These are phyloP conservation scores for Magnaporthiopsis incrustans DNA, from an alignment of 2,329 filamentous ascomycete species.

Conservation along the genomic window DNA sequence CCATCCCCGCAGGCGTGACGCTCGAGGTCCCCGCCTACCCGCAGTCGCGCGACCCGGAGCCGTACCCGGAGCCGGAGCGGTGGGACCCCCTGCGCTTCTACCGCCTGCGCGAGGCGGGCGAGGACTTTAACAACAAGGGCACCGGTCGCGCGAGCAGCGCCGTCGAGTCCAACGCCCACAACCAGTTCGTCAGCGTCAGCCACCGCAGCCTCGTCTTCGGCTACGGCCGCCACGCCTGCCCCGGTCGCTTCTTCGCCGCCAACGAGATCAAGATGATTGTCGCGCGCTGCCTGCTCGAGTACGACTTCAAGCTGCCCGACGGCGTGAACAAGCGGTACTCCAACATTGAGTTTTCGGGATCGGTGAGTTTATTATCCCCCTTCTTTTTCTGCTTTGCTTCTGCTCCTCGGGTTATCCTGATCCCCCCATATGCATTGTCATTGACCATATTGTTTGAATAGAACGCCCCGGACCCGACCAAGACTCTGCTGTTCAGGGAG, in stretches of 20 bases:
- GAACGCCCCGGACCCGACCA: neutral
- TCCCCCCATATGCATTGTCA: neutral
- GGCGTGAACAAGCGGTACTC: slow-evolving; percentile 17
- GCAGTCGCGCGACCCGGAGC: slow-evolving; percentile 27
- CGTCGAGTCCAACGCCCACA: slow-evolving; percentile 22
- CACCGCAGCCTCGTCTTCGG: slow-evolving; percentile 28
- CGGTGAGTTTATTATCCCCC: slow-evolving; percentile 3
- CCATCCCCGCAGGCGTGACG: slow-evolving; percentile 34
- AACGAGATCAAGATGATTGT: slow-evolving; percentile 30
- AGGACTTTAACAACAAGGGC: neutral
- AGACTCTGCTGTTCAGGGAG: slow-evolving; percentile 6
- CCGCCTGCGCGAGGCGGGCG: slow-evolving; percentile 21
- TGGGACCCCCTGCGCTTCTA: slow-evolving; percentile 33
- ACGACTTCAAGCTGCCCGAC: slow-evolving; percentile 20
- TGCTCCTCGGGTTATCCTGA: neutral
- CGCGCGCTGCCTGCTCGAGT: slow-evolving; percentile 19
- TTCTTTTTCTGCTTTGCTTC: neutral
- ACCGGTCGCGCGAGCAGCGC: slow-evolving; percentile 9
- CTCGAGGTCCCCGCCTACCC: slow-evolving; percentile 32
- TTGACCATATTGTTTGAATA: neutral
- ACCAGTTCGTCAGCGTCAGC: slow-evolving; percentile 32
- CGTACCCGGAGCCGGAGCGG: slow-evolving; percentile 25
- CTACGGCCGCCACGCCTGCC: slow-evolving; percentile 32
- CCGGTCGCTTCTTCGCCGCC: slow-evolving; percentile 29
- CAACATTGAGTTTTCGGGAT: slow-evolving; percentile 17